These are phyloP conservation scores for Solanum dulcamara DNA, from an alignment of 257 asterid genomes.

Conservation along the genomic window DNA sequence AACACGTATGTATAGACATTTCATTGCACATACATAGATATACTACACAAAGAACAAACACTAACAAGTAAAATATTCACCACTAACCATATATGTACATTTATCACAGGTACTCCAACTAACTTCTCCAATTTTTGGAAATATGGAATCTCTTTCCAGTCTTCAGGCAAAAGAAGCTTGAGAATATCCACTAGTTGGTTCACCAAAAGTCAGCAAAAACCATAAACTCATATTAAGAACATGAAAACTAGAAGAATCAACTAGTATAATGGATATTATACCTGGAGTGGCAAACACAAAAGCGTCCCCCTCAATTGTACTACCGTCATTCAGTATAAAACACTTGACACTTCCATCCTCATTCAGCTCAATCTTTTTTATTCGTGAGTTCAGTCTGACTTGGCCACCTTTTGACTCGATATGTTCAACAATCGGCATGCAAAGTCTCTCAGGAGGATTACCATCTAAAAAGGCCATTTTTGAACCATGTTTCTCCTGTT, in stretches of 20 bases:
- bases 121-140: constrained; percentile 70
- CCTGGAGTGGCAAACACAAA: constrained; percentile 94
- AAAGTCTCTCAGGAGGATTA: constrained; percentile 96
- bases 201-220: constrained; percentile 3
- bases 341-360: constrained; percentile 63
- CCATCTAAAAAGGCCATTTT: constrained; percentile 99
- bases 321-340: constrained; percentile 52
- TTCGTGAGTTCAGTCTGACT: constrained; percentile 66
- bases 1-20: background rate
- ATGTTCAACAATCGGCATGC: constrained; percentile 87
- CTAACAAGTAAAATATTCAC: background rate
- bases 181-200: constrained; percentile 58
- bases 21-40: background rate
- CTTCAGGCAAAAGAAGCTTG: constrained; percentile 85
- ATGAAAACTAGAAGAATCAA: background rate
- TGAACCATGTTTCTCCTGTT: constrained; percentile 94
- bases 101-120: constrained; percentile 96
- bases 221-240: background rate
- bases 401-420: constrained; percentile 70
- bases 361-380: constrained; percentile 64
- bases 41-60: background rate
- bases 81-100: constrained; percentile 84
- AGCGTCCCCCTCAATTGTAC: constrained; percentile 67
- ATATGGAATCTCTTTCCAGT: constrained; percentile 75
- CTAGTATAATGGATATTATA: constrained; percentile 12